Conservation (phyloP, 768 basidiomycete species). For the Brasilioporus rufonigricans region DNA sequence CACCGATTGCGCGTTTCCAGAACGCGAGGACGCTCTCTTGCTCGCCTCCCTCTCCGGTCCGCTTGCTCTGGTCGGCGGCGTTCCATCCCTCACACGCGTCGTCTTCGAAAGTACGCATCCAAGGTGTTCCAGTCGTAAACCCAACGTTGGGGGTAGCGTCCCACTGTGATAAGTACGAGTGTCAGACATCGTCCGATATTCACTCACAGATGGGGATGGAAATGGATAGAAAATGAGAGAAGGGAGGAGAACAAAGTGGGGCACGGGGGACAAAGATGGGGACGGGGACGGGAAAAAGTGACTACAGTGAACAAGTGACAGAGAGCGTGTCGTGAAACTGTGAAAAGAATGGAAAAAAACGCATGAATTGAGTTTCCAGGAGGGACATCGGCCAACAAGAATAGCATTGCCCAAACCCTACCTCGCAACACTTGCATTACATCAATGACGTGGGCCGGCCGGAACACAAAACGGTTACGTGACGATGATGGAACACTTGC, state of each 20-base stretch:
- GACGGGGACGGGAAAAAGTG: neutral
- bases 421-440: too few species aligned
- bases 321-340: too few species aligned
- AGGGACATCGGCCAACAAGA: neutral
- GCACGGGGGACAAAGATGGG: neutral
- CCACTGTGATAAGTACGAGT: constrained; percentile 50
- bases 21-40: constrained; percentile 55
- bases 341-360: neutral
- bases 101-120: constrained; percentile 77
- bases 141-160: constrained; percentile 52
- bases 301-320: neutral
- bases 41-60: neutral
- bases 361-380: neutral
- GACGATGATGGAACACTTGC: constrained; percentile 27
- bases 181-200: neutral
- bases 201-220: neutral
- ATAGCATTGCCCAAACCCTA: neutral
- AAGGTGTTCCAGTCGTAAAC: constrained; percentile 62
- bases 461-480: neutral
- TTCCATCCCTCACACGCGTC: constrained; percentile 52
- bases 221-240: neutral
- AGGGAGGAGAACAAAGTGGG: neutral
- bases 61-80: constrained; percentile 24
- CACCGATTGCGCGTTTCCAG: constrained; percentile 53
- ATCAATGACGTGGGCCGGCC: neutral